Evolutionary conservation across 108 stramenopile species (phyloP).

Genomic region (Ochromonas danica): DNA sequence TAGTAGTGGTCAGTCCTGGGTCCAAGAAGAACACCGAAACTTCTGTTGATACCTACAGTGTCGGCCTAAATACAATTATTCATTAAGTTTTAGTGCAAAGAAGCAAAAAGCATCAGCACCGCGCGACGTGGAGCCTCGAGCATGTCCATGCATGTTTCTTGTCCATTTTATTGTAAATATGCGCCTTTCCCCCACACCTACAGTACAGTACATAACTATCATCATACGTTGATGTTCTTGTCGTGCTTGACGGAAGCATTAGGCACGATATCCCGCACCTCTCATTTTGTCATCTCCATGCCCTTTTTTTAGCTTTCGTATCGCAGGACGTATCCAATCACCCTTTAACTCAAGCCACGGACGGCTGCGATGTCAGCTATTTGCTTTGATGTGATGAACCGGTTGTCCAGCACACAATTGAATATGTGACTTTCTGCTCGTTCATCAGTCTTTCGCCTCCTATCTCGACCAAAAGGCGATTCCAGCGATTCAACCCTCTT

Average conservation of each 20-base stretch:
- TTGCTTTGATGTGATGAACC: too few species aligned
- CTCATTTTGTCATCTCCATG: background rate
- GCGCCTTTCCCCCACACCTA: background rate
- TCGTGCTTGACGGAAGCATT: constrained; percentile 8
- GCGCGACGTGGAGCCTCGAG: background rate
- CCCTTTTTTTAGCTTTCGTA: background rate
- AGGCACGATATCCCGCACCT: background rate
- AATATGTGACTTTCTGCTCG: background rate
- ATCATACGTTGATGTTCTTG: background rate
- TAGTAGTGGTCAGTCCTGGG: too few species aligned
- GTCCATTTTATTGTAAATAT: background rate
- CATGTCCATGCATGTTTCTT: background rate
- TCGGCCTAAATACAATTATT: too few species aligned
- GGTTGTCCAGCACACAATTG: background rate
- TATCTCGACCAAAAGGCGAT: background rate
- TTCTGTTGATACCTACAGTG: too few species aligned
- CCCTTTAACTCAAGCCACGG: background rate
- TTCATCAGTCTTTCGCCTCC: constrained; percentile 1
- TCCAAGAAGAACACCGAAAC: too few species aligned
- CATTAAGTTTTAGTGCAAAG: too few species aligned
- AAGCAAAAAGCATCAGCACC: too few species aligned
- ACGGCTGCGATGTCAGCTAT: background rate
- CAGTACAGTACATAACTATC: background rate
- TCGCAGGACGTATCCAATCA: background rate
- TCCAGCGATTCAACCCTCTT: background rate